Evolutionary conservation across 2,329 filamentous ascomycete species (phyloP), one percentile per base, ranked within the genome.

Genomic region (Aspergillus brunneoviolaceus): DNA sequence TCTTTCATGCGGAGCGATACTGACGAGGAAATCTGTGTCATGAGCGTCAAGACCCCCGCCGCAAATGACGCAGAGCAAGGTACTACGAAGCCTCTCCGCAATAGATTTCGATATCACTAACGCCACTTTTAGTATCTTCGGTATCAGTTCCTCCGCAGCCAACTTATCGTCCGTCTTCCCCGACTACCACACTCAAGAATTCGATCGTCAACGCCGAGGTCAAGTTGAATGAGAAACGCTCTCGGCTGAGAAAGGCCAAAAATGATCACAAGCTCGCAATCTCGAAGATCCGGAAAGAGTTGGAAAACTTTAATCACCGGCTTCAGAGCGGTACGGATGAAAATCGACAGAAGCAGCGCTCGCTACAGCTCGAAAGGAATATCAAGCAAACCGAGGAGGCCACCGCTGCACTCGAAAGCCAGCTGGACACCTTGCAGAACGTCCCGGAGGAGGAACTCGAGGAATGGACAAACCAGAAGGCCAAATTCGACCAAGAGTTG

Each of bases 381-480:
- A 86, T 87, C 65, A 81, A 81, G 58, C 85, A 88, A 72, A 86
- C 85, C 4, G 85, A 88, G 66, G 85, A 87, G 67, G 83, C 84
- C 29, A 82, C 83, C n/a, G 78, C 78, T 35, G 80, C 80, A 42
- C 76, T 88, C 39, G 79, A 82, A 59, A 70, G 71, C 52, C 82
- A 87, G 67, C 79, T 85, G 16, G 83, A 84, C 58, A 79, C 73
- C 21, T 71, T 87, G 55, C 84, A 83, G 59, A 81, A 80, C 7
- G 79, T 87, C 61, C 86, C 86, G 2, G 80, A 83, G 50, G 81
- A 84, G 25, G 85, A 88, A 62, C 63, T 80, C 39, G 72, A 81
- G 53, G 79, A 83, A 65, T 84, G 82, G 74, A 75, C 78, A 57
- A 72, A 75, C n/a, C 82, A 80, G 68, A 84, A 84, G 69, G 75